Base-by-base conservation (phyloP, 371 early-diverging fungal species). In the Lichtheimia ornata region DNA sequence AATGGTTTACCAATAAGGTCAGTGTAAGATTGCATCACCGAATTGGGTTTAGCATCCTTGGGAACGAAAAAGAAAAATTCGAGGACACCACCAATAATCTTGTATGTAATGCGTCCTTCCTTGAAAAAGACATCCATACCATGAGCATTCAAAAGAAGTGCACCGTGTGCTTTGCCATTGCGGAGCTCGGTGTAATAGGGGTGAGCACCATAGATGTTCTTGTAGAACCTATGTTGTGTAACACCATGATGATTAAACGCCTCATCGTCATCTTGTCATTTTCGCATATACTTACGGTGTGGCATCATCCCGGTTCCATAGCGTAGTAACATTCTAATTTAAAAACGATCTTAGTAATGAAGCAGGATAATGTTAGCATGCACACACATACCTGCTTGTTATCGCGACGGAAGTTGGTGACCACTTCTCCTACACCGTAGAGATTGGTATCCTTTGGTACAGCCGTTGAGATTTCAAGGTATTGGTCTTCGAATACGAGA, bases 91-190 rank as follows among this genome's bases (percentile, higher is more conserved):
- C 91, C 91, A 57, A 91, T 79, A 25, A 82, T 76, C 51, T 87
- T 85, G 57, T 56, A 63, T 11, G 63, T 82, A 18, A 91, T 70
- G 18, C 81, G 82, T 22, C 69, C 68, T 24, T 79, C 70, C 0
- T 66, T 58, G 25, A 88, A 66, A 28, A 83, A 70, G 9, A 92
- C 79, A 67, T 92, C 92, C 93, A 92, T 91, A 20, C 90, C 92
- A 53, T 92, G 86, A 28, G 82, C 71, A 64, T 82, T 88, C 60
- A 85, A 67, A 44, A 92, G 56, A 27, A 88, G 75, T 2, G 64
- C 66, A 25, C 81, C 84, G 50, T 91, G 91, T 12, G 88, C 79
- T 43, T 71, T 60, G n/a, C 84, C 84, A n/a, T 80, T 62, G 20
- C 89, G 79, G 54, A 88, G 71, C 71, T 92, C 92, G 45, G 85